Evolutionary conservation across 129 eudicot genomes (phyloP), one percentile per base, ranked within the genome.

Genomic region (Tagetes patula): DNA sequence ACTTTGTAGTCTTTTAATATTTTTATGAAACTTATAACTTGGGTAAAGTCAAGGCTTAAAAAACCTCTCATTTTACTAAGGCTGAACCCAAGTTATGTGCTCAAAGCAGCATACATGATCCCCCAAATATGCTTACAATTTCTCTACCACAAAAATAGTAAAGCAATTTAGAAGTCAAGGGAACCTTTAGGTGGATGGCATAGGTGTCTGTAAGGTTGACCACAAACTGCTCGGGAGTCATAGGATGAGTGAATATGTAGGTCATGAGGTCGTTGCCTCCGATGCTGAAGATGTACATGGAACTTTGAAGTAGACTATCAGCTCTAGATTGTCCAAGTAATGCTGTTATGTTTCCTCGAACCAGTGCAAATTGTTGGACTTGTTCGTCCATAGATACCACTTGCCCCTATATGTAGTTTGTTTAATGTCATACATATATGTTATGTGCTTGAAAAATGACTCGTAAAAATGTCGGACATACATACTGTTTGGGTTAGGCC

Each of bases 261-360:
- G 63, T 66, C 75, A 79, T 73, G 45, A 85, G 43, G 81, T 85
- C 86, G 70, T 85, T 85, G 82, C 86, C 79, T 79, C 89, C 89
- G 33, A 73, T 71, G 42, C 89, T 82, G 32, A 85, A 63, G 71
- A 85, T 79, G 84, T 61, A 85, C 65, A 82, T 56, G 48, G 86
- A 79, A 10, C 63, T 62, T 27, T 80, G 62, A 47, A 85, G 48
- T 50, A 79, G 73, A 50, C 60, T 67, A 36, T 55, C 33, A 5
- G 75, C 84, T 41, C 37, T 69, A 12, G 75, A 70, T 13, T 47
- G 6, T 31, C 80, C 82, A 13, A 85, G 72, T 41, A 63, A 65
- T 75, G 79, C 75, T 8, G 84, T 82, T 27, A 85, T 82, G 74
- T 82, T 82, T 50, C 72, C 72, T 58, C 58, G 48, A 27, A 79